Base-by-base conservation (phyloP, 2,329 filamentous ascomycete genomes). In the Talaromyces rugulosus region DNA sequence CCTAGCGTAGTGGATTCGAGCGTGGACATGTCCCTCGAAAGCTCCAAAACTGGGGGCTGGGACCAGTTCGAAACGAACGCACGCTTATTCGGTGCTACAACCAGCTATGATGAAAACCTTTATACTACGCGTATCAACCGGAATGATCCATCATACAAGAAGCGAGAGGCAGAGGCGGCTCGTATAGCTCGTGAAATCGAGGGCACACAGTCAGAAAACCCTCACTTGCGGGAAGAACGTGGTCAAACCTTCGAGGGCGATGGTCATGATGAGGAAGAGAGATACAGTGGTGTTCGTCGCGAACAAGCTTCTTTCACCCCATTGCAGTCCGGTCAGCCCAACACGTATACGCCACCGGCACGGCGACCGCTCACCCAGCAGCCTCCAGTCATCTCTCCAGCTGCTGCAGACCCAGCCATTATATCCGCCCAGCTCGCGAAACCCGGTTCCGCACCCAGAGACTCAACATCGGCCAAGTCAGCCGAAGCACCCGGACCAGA, bases 51-150 rank as follows among this genome's bases (percentile, higher is more conserved):
- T 58, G 80, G 78, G 6, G 80, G 78, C 9, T 99, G 95, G 95
- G 94, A 99, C 74, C 95, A 99, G 75, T 99, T 99, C 71, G 90
- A 91, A 62, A 88, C 85, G 65, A 98, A 98, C 71, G 91, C 96
- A 77, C 84, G 87, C 61, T 86, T 92, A 33, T 98, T 96, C 72
- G 95, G 95, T 40, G 79, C 96, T 44, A 91, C 87, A 76, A 95
- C 90, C 58, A 92, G 92, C 69, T 99, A 98, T 73, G 88, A 98
- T 71, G 95, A 98, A 77, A 92, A 91, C 68, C 87, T 95, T 51
- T 99, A 99, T 78, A 99, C 95, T 1, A 99, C 95, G 9, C 80
- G 86, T 47, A 96, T 99, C 71, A 87, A 99, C 76, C 91, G 88
- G 71, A 90, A 78, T 65, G 88, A 96, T 69, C 93, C 95, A 1